Evolutionary conservation across 768 basidiomycete genomes (phyloP), one percentile per base, ranked within the genome.

Genomic region (Tylopilus subfusipes): DNA sequence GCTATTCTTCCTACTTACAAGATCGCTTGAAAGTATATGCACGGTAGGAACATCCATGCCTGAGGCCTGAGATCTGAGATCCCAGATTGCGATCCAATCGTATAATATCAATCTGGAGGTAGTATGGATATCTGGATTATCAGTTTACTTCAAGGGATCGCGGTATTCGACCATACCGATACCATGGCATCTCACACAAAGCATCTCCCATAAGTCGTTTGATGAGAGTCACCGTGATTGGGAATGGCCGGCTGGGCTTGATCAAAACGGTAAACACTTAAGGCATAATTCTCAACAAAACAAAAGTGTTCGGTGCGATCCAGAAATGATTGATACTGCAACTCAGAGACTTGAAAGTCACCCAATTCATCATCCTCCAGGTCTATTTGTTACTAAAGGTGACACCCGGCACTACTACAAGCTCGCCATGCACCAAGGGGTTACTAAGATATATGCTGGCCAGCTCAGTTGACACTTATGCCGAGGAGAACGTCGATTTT

Each of bases 351-450:
- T 16, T 4, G 24, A 48, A 19, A 2, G 4, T 43, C 46, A 48
- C 39, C 30, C 29, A 16, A 3, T 6, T n/a, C 13, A 40, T 2
- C 1, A 19, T 16, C 9, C 45, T 50, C 53, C 27, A 42, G 11
- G 21, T 43, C 18, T n/a, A 40, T 52, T 14, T 42, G 54, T 53
- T 48, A 14, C 18, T 33, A 7, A 1, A 38, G 24, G 34, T 24
- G 18, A 60, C 38, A 60, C 60, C 50, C 46, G 31, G 19, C 51
- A 45, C 48, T 43, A 54, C 50, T 43, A 54, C 50, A 52, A 59
- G 33, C 42, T 48, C 55, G 47, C 13, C 19, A 58, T 57, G 61
- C 64, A 48, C 61, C 25, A 34, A 25, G n/a, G n/a, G n/a, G 5
- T 30, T 31, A 29, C 13, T 21, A 45, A 18, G 24, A 21, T 50